These are phyloP conservation scores for Ascochyta rabiei DNA, from an alignment of 2,329 filamentous ascomycete species.

Conservation along the genomic window DNA sequence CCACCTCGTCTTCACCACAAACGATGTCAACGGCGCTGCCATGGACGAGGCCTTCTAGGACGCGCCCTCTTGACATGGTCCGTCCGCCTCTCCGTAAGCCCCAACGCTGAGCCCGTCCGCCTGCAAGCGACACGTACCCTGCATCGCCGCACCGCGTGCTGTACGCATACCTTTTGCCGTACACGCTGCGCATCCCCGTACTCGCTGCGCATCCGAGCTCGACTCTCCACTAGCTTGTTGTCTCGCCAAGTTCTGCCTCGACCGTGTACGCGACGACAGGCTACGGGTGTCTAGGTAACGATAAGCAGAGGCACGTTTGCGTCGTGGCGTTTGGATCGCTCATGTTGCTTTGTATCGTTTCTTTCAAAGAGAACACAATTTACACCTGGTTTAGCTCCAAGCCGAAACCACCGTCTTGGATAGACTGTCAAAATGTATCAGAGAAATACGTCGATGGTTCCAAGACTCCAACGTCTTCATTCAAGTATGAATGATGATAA, in stretches of 20 bases:
- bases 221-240: neutral
- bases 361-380: no score
- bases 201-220: neutral
- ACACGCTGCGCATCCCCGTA: neutral
- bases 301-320: neutral
- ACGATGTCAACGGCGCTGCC: conserved; percentile 16
- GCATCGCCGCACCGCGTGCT: neutral
- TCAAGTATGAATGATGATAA: no score
- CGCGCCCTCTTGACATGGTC: neutral
- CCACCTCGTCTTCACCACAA: conserved; percentile 48
- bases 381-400: no score
- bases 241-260: neutral
- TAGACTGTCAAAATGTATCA: no score
- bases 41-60: conserved; percentile 7
- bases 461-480: no score
- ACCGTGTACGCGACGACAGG: neutral
- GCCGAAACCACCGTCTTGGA: no score
- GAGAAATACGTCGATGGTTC: no score
- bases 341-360: no score
- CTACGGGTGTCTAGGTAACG: neutral
- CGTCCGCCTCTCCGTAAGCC: neutral
- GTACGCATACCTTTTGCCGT: neutral
- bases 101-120: neutral
- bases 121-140: neutral
- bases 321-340: conserved; percentile 1